Evolutionary conservation across 805 yeast species (phyloP), one percentile per base, ranked within the genome.

Genomic region (Jamesozyma hellenica): DNA sequence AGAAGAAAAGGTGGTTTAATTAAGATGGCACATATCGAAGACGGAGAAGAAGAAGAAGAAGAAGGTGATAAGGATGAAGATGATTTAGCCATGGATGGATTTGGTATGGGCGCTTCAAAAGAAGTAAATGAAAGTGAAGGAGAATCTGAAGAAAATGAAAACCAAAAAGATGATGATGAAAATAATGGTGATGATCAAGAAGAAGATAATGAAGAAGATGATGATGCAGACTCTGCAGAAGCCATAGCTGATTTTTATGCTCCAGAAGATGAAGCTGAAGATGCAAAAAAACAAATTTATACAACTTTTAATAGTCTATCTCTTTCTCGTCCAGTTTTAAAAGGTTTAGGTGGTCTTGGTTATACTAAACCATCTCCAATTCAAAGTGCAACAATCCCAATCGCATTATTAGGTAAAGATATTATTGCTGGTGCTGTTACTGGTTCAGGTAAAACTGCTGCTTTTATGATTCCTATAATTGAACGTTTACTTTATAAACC

Each of bases 361-460:
- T 92, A 88, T 59, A 57, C 77, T n/a, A 74, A 72, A 36, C 98
- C 98, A 7, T 82, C 96, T 0, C 95, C 96, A 12, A 85, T 92
- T 65, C 98, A 92, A 67, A 71, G 88, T 44, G 83, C 96, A 1
- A 77, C 94, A 8, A 88, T 92, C 45, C 98, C 99, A 12, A 78
- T 90, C 42, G 95, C 96, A 1, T 68, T 92, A 31, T 60, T 84
- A 46, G 99, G 99, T 53, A 90, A 85, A 57, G 99, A 92, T 63
- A 77, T 92, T 38, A 96, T 92, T 53, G 99, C 97, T 14, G 97
- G 97, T 69, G 99, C 99, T 28, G 95, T 85, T 18, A 92, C 99
- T 4, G 99, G 99, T 67, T 90, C 97, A 16, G 99, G 99, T 74
- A 92, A 92, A 61, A 92, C 99, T 18, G 98, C 96, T 2, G 99